These are phyloP conservation scores for Chaetomium sp. DNA, from an alignment of 2,329 filamentous ascomycete genomes.

Conservation along the genomic window DNA sequence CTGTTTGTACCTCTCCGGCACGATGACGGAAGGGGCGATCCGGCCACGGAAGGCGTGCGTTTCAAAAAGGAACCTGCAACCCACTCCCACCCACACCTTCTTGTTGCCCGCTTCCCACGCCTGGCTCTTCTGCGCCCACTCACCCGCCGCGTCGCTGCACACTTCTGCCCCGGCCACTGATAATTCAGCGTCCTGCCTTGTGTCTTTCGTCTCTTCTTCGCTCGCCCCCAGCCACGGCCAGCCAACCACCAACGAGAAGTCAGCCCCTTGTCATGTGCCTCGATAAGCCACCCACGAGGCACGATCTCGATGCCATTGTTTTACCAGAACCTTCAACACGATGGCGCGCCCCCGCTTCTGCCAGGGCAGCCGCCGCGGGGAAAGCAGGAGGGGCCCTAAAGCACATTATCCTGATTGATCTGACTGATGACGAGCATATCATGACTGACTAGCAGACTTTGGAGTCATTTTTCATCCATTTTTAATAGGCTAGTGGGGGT, in stretches of 20 bases:
- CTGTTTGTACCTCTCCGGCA: not conserved
- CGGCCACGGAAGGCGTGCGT: slow-evolving; percentile 3
- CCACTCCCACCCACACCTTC: too few species aligned
- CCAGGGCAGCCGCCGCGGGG: not conserved
- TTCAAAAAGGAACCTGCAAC: not conserved
- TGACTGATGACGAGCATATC: not conserved
- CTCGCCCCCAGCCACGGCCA: not conserved
- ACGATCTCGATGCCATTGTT: slow-evolving; percentile 2
- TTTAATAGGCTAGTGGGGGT: too few species aligned
- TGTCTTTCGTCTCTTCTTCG: slow-evolving; percentile 5
- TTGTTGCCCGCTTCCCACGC: too few species aligned
- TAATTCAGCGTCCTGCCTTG: slow-evolving; percentile 4
- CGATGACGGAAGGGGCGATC: slow-evolving; percentile 1
- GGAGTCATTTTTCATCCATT: not conserved
- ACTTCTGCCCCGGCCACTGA: slow-evolving; percentile 4
- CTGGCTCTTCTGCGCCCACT: too few species aligned
- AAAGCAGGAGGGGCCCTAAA: not conserved
- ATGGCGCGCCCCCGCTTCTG: not conserved
- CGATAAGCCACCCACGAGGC: slow-evolving; percentile 4
- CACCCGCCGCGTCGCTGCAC: slow-evolving; percentile 1
- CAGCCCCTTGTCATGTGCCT: slow-evolving; percentile 9
- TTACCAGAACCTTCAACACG: not conserved
- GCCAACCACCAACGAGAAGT: slow-evolving; percentile 11
- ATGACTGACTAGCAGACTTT: not conserved
- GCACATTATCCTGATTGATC: not conserved